phyloP scores from a whole-genome alignment of 176 grass and related monocot species.

The Carex scoparia region DNA sequence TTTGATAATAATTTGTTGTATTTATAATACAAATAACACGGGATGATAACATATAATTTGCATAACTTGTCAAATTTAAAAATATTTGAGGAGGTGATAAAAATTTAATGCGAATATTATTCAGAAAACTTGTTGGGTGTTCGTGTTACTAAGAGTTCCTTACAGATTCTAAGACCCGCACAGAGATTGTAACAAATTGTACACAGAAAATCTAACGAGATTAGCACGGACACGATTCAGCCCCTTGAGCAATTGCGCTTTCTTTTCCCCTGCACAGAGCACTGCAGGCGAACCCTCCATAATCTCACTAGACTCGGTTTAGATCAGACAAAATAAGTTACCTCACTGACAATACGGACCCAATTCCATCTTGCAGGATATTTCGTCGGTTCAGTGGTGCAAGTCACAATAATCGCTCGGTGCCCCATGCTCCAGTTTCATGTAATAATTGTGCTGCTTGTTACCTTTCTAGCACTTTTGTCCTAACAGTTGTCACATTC shows the following conservation, averaged over 20 bases:
- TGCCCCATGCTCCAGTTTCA: not conserved
- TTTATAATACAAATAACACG: too few species aligned
- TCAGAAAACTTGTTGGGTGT: too few species aligned
- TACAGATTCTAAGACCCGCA: not conserved
- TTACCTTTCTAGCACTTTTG: conserved; percentile 24
- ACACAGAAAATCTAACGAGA: not conserved
- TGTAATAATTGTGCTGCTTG: not conserved
- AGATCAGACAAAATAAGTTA: not conserved
- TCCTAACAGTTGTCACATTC: conserved; percentile 14
- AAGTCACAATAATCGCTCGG: not conserved
- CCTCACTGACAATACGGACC: not conserved
- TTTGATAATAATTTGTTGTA: too few species aligned
- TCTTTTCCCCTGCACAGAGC: not conserved
- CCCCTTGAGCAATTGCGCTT: not conserved
- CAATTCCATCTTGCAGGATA: not conserved
- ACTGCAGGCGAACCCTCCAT: not conserved
- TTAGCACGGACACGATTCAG: conserved; percentile 14
- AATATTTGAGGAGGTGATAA: too few species aligned
- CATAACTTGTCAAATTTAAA: too few species aligned
- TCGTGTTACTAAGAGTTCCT: not conserved
- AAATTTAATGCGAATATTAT: too few species aligned
- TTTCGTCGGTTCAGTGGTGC: not conserved
- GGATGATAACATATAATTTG: too few species aligned
- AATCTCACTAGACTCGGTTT: not conserved
- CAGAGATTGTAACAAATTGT: not conserved